Base-by-base conservation (phyloP, 2,329 filamentous ascomycete genomes). In the Sodiomyces alkalinus region DNA sequence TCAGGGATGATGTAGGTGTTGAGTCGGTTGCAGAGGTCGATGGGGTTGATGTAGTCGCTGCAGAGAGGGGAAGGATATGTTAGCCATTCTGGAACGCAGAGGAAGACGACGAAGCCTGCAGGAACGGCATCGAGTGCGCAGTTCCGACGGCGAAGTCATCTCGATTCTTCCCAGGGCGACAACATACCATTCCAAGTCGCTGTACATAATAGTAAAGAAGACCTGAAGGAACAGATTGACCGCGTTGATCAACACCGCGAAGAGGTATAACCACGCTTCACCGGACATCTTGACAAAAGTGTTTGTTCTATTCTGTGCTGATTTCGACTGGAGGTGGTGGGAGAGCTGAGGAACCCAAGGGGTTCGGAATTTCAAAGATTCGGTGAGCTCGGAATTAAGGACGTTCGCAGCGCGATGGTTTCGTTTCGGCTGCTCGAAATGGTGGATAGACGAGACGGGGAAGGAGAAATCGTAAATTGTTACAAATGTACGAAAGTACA, bases 151-250 rank as follows among this genome's bases (percentile, higher is more conserved):
- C 21, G 21, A 22, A n/a, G 21, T 15, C 10, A 26, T 26, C 15
- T n/a, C n/a, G n/a, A n/a, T n/a, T n/a, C n/a, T n/a, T n/a, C n/a
- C n/a, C n/a, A n/a, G 19, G n/a, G n/a, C n/a, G n/a, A n/a, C n/a
- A n/a, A 67, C 81, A 49, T 64, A 92, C 86, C 90, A 98, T 79
- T 98, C 90, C 48, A 98, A 62, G 69, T 98, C 90, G 59, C 83
- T 93, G 64, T 96, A 98, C 92, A 98, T 98, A 53, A 98, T 98
- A 33, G 90, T 98, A 66, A 98, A 98, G 72, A 98, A 98, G 47
- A 98, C 90, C 65, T 98, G 92, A 33, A 98, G 71, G 61, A 98
- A 98, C 51, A 98, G 73, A 68, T 98, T 98, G 74, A 98, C 86
- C 64, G 90, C 90, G 66, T 98, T 98, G 68, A 98, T 92, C 55